Percentiles rank a stretch among this genome's conserved stretches.
These are phyloP conservation scores for Chenopodium quinoa DNA, from an alignment of 148 eudicot species.

Conservation along the genomic window DNA sequence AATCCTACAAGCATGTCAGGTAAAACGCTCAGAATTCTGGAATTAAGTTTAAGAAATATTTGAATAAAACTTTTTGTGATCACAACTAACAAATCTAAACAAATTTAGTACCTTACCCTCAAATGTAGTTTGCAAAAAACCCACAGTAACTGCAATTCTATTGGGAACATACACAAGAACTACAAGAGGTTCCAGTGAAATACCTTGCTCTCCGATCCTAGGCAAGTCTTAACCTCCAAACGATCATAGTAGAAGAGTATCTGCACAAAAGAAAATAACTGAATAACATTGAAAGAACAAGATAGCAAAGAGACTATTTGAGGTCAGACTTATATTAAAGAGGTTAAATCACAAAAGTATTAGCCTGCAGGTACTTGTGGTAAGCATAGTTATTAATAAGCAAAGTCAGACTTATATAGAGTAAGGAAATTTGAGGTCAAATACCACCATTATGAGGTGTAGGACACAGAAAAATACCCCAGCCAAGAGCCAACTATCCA, in stretches of 20 bases:
- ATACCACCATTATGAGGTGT: background rate
- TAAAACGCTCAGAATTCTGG: background rate
- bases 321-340: background rate
- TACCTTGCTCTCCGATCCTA: conserved; percentile 41
- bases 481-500: background rate
- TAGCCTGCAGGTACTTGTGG: background rate
- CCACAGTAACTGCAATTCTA: background rate
- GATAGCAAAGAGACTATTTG: background rate
- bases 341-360: background rate
- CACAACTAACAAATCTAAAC: background rate
- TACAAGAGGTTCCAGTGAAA: background rate
- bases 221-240: conserved; percentile 41
- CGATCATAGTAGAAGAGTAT: conserved; percentile 51
- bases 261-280: conserved; percentile 38
- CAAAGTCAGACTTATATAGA: background rate
- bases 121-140: background rate
- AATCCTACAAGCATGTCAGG: conserved; percentile 36
- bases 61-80: background rate
- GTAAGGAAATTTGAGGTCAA: background rate
- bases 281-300: background rate
- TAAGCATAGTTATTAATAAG: background rate
- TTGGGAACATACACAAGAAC: conserved; percentile 4
- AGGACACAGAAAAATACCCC: conserved; percentile 4
- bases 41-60: too few relatives aligned
- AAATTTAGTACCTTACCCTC: background rate